Base-by-base conservation (phyloP, 805 yeast species). In the Candida caryicola region DNA sequence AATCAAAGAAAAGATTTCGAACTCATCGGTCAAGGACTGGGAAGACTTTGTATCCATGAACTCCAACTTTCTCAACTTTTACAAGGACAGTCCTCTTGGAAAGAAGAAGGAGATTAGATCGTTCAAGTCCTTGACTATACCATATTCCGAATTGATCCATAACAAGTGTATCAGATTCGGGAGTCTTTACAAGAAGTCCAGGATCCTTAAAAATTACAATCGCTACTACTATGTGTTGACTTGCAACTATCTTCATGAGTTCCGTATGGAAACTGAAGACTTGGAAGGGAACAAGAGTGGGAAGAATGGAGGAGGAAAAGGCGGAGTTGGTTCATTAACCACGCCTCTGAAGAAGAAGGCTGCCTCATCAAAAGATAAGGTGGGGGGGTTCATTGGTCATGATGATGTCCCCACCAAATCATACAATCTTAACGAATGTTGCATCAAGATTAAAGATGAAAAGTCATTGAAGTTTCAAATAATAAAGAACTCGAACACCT, bases 241-340 rank as follows among this genome's bases (percentile, higher is more conserved):
- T 2, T 63, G 71, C 45, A 69, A 67, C 47, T 69, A 64, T 44
- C 49, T 69, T 23, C 74, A 69, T 46, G 73, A 69, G 47, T 69
- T 66, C 52, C 60, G 57, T 40, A 49, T 64, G 18, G 73, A 66
- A 14, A 36, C 40, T 18, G 54, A 48, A 4, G 43, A 47, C 2
- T 41, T 33, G 13, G 36, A 44, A 21, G 40, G 34, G 10, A 21
- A 42, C 17, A 38, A 44, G 30, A 26, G 21, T 10, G 28, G 26
- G 31, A 44, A 36, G 21, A 16, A 27, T 13, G 31, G 36, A 14
- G 14, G 31, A 4, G n/a, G n/a, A n/a, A n/a, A n/a, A n/a, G 10
- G 25, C 25, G 10, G 7, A 7, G 23, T 42, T 37, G 36, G 37
- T 36, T 15, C 43, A 49, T 10, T 21, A 7, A 21, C 25, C 10